Percentiles rank a stretch among this genome's conserved stretches.
phyloP scores from a whole-genome alignment of 1,139 yeast genomes.

The Wickerhamomyces sp. region DNA sequence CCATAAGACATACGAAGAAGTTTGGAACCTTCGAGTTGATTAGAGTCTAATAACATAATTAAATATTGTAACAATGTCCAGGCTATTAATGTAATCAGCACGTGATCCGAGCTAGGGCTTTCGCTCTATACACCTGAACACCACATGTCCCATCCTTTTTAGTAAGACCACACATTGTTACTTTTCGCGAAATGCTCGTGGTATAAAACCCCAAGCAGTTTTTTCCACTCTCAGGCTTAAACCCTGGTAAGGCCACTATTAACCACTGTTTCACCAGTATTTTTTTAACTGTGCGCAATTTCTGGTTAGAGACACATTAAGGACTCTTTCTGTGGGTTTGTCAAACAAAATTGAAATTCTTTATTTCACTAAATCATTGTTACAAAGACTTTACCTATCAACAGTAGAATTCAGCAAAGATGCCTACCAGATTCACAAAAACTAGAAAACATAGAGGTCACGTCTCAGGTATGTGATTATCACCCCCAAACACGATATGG shows the following conservation, averaged over 20 bases:
- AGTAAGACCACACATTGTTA: no score
- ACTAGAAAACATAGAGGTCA: constrained; percentile 99
- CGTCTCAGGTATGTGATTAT: constrained; percentile 85
- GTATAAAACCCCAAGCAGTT: neutral
- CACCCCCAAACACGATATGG: no score
- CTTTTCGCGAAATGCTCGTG: constrained; percentile 10
- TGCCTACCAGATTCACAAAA: constrained; percentile 99
- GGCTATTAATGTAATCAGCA: no score
- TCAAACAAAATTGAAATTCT: constrained; percentile 15
- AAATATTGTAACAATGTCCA: neutral
- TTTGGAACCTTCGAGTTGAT: constrained; percentile 42
- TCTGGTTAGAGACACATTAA: constrained; percentile 1
- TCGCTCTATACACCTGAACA: no score
- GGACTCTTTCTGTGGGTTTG: neutral
- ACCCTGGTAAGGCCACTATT: constrained; percentile 6
- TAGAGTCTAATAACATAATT: constrained; percentile 3
- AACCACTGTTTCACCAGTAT: neutral
- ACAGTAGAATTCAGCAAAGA: constrained; percentile 35
- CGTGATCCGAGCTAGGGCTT: no score
- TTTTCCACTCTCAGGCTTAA: neutral
- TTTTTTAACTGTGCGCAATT: no score
- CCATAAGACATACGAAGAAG: constrained; percentile 50
- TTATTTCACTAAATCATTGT: neutral
- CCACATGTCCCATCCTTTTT: no score
- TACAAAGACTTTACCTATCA: constrained; percentile 4